Base-by-base conservation (phyloP, 2,329 filamentous ascomycete species). In the Aschersonia sp. region DNA sequence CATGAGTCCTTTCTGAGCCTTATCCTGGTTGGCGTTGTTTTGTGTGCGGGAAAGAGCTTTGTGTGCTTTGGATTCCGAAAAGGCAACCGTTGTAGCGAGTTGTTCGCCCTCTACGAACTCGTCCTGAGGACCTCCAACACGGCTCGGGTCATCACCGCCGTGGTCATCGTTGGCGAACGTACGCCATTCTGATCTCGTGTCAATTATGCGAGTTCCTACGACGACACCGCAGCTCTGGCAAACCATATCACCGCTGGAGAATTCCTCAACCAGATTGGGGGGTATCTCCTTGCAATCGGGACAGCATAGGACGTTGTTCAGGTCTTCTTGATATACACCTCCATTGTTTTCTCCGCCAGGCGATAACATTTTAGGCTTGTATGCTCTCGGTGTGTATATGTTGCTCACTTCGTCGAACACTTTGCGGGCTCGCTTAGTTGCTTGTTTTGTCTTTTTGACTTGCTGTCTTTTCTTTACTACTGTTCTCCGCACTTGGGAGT, bases 131-230 rank as follows among this genome's bases (percentile, higher is more conserved):
- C 97, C 92, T 70, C 92, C 92, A 54, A 98, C 90, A 87, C 92
- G 92, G 50, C 88, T 96, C 5, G 94, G 92, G 56, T 98, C 92
- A 57, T 97, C 94, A 60, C 86, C 89, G 59, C 87, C 87, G 64
- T 95, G 87, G 63, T 98, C 94, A 60, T 98, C 92, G 63, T 97
- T 97, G 61, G 89, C 88, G 68, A 98, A 98, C 1, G 92, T 98
- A 62, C 92, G 87, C 92, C 92, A 98, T 69, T 98, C 92, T 44
- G 88, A 95, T 52, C 94, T 85, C 51, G 87, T 94, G 62, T 98
- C 94, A 60, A 98, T 89, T 62, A 92, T 88, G 55, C 87, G 84
- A 59, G 90, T 85, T 51, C 85, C 85, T 32, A 98, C 77, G 5
- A 98, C 92, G 35, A 96, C 74, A 39, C 92, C 92, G 59, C 92